Percentiles rank a stretch among this genome's conserved stretches.
Evolutionary conservation across 768 basidiomycete genomes (phyloP).

Genomic region (Mycena rosella): DNA sequence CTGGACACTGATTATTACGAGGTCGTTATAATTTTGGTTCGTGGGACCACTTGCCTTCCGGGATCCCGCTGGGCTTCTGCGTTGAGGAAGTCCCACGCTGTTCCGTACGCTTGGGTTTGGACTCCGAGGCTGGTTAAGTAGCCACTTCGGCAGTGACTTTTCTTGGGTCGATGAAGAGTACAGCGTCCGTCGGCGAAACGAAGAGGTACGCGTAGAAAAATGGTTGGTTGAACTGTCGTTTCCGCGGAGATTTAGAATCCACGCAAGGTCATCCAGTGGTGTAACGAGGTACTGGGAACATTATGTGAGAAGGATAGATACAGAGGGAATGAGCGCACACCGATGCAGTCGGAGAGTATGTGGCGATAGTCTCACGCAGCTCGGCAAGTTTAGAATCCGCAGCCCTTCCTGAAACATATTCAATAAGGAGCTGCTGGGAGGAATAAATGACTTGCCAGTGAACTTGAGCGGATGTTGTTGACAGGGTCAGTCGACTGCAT

Average conservation of each 20-base stretch:
- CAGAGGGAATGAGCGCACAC: slow-evolving; percentile 50
- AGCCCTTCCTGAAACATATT: slow-evolving; percentile 45
- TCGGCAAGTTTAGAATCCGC: slow-evolving; percentile 65
- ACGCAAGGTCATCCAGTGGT: slow-evolving; percentile 81
- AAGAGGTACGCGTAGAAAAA: slow-evolving; percentile 81
- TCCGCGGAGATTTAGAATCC: slow-evolving; percentile 79
- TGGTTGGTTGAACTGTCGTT: slow-evolving; percentile 74
- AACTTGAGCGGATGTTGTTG: slow-evolving; percentile 62
- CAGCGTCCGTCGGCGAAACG: slow-evolving; percentile 58
- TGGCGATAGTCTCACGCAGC: slow-evolving; percentile 62
- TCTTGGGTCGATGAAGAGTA: slow-evolving; percentile 65
- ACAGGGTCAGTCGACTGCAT: slow-evolving; percentile 60
- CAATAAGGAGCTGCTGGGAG: not conserved
- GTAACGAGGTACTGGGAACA: slow-evolving; percentile 63
- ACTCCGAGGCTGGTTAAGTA: slow-evolving; percentile 62
- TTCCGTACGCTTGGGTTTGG: slow-evolving; percentile 64
- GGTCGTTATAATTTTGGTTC: not conserved
- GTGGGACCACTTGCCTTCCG: slow-evolving; percentile 49
- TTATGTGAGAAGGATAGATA: slow-evolving; percentile 50
- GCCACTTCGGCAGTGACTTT: slow-evolving; percentile 59
- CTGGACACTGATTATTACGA: slow-evolving; percentile 1
- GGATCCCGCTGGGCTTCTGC: slow-evolving; percentile 65
- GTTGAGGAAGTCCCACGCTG: slow-evolving; percentile 62
- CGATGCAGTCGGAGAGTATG: slow-evolving; percentile 54
- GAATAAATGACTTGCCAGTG: slow-evolving; percentile 39